Conservation (phyloP, 306 rosid species). For the Rosa rugosa region DNA sequence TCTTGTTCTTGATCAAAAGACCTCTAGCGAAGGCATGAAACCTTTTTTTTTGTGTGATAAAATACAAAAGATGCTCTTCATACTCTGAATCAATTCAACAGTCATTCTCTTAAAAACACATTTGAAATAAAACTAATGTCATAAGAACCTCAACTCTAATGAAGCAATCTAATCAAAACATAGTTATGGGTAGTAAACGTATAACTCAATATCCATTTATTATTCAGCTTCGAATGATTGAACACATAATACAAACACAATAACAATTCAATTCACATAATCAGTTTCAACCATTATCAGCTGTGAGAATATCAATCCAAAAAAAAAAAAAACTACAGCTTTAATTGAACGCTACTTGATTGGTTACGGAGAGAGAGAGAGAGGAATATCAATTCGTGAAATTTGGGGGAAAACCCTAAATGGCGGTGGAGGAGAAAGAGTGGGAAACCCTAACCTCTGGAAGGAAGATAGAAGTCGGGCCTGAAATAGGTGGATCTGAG, state of each 20-base stretch:
- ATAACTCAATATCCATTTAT: not conserved
- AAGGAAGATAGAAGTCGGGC: slow-evolving; percentile 19
- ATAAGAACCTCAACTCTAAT: not conserved
- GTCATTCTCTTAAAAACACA: not conserved
- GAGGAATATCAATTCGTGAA: not conserved
- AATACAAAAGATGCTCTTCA: not conserved
- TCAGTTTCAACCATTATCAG: not conserved
- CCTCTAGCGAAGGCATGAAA: not conserved
- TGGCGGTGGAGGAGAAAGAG: not conserved
- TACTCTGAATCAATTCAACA: not conserved
- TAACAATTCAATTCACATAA: slow-evolving; percentile 4
- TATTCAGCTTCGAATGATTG: not conserved
- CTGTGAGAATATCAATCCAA: not conserved
- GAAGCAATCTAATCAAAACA: not conserved
- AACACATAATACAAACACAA: not conserved
- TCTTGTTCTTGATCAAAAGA: not conserved
- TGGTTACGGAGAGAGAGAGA: not conserved
- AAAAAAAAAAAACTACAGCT: not conserved
- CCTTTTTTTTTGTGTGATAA: not conserved
- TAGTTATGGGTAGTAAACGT: no score
- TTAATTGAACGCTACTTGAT: not conserved
- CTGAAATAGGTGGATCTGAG: slow-evolving; percentile 30
- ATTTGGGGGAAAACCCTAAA: not conserved
- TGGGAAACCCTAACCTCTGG: slow-evolving; percentile 34
- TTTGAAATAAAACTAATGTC: not conserved